Base-by-base conservation (phyloP, 139 green algal genomes). In the Volvox reticuliferus region DNA sequence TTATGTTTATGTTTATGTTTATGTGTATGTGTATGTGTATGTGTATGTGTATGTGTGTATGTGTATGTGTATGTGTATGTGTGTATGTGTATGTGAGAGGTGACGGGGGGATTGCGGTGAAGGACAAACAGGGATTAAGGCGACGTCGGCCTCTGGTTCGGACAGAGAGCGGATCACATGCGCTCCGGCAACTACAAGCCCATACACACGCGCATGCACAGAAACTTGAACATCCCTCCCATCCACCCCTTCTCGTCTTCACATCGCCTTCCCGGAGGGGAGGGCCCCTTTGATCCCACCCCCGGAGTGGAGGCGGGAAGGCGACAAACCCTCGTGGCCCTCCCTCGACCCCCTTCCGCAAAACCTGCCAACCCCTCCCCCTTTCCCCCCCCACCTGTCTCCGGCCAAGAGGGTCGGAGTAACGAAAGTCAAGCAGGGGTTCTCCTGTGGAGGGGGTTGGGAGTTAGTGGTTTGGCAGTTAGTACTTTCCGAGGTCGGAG, bases 351-450 rank as follows among this genome's bases (percentile, higher is more conserved):
- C 65, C 65, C 65, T 28, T 5, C 65, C 65, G 24, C 65, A 2
- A 73, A 73, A 73, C 5, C 65, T 2, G 12, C 65, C 44, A 55
- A 14, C 44, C 5, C 44, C 44, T 55, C 9, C 44, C 44, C 44
- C 44, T 9, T 55, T 9, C 9, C 9, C 44, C 44, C 44, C 44
- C 44, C 37, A 97, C 92, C 95, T 88, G 95, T 99, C 98, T 0
- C 97, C 98, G 0, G 96, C 98, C 65, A 99, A 88, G 32, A 99
- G 95, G 6, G 98, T 99, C 77, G 98, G 98, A 0, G 97, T 99
- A 12, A 97, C 94, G 50, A 94, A 94, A 12, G 92, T 98, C 20
- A 99, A 92, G 91, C 94, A 97, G 9, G 97, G 96, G 91, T 99
- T 99, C 93, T 99, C 97, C 97, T 87, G 81, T 1, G 81, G 61